Evolutionary conservation across 2,329 filamentous ascomycete species (phyloP).

Genomic region (Hypocrella siamensis): DNA sequence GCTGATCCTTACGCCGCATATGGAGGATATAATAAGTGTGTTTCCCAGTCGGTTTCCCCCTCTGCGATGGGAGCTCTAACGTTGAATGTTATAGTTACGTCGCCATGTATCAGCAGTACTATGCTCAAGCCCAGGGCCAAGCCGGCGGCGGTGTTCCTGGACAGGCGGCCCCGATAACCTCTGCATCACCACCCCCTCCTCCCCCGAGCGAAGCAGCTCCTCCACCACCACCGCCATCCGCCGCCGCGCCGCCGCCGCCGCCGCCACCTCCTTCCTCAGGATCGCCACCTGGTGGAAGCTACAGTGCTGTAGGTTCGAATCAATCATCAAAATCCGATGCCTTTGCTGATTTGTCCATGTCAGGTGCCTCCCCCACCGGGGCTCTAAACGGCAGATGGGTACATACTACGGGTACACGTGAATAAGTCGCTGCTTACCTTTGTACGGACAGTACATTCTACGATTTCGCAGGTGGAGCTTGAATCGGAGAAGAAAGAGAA

Average conservation of each 20-base stretch:
- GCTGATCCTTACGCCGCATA: constrained; percentile 81
- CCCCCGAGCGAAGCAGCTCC: constrained; percentile 44
- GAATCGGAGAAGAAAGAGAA: no score
- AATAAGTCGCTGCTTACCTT: no score
- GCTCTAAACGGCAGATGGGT: constrained; percentile 18
- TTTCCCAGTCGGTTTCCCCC: constrained; percentile 2
- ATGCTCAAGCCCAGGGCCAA: constrained; percentile 32
- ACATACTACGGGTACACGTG: neutral
- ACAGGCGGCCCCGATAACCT: constrained; percentile 26
- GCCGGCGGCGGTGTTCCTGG: constrained; percentile 22
- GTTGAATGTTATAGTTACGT: constrained; percentile 35
- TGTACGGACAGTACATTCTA: no score
- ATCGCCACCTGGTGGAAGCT: constrained; percentile 38
- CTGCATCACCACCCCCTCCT: constrained; percentile 42
- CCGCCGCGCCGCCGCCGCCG: constrained; percentile 34
- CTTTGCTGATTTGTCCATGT: neutral
- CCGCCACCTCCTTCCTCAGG: constrained; percentile 31
- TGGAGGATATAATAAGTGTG: constrained; percentile 69
- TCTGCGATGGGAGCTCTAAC: no score
- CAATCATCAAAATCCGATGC: neutral
- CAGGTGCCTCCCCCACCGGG: constrained; percentile 42
- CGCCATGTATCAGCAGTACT: constrained; percentile 62
- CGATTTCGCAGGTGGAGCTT: no score
- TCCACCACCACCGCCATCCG: constrained; percentile 37
- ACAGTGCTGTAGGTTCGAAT: constrained; percentile 42